Base-by-base conservation (phyloP, 164 flowering plant species). In the Taxillus chinensis region DNA sequence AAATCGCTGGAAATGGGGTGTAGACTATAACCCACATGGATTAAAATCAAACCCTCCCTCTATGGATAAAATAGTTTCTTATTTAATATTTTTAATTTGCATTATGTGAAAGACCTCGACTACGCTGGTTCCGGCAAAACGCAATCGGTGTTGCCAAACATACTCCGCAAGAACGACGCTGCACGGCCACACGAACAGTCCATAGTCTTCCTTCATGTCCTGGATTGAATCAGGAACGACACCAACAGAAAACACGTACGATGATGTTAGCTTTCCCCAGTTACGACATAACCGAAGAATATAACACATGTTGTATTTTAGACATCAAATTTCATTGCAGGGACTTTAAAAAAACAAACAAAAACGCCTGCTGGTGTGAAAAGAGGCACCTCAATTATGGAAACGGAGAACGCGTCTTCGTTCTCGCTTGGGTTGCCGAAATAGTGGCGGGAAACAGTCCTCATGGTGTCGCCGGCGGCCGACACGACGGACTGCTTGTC, bases 121-220 rank as follows among this genome's bases (percentile, higher is more conserved):
- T 12, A 92, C 96, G 37, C 62, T 66, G 8, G 64, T 69, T 17
- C 81, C 90, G 13, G 78, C 61, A 73, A 90, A 86, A 15, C 86
- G 86, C 45, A 46, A 70, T 59, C 79, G 70, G 62, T 92, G 92
- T 66, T 90, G 96, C 96, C 96, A 92, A 62, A 92, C 83, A 61
- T 92, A 92, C 78, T 92, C 98, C 0, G 95, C 98, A 8, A 92
- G 80, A 48, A 83, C 77, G 55, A 86, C 59, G 66, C 93, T 86
- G 61, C 89, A 88, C 2, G 97, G 98, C 98, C 98, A 92, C n/a
- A 90, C 92, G 62, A 90, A 92, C 70, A 92, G 72, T 7, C 96
- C 97, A 50, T 92, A 92, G 39, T 92, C 96, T 67, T 88, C 96
- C 67, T 83, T 82, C 79, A 92, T 86, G 60, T 73, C 82, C 98